These are phyloP conservation scores for Westerdykella ornata DNA, from an alignment of 2,329 filamentous ascomycete species.

Conservation along the genomic window DNA sequence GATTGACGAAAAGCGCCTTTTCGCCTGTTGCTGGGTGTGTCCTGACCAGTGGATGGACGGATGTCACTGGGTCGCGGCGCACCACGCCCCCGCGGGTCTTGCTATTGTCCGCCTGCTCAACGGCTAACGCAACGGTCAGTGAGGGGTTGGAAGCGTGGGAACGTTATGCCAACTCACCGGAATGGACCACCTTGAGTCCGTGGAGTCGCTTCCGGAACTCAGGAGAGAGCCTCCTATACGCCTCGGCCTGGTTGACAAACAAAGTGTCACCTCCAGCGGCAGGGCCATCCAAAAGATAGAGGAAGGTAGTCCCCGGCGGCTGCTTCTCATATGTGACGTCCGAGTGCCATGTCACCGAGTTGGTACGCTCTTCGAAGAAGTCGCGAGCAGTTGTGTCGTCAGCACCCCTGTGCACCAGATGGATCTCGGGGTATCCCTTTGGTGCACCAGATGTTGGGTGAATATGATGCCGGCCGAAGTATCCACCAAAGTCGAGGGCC, in stretches of 20 bases:
- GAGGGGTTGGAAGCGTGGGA: not conserved
- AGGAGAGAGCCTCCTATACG: slow-evolving; percentile 73
- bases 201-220: slow-evolving; percentile 74
- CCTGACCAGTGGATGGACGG: slow-evolving; percentile 68
- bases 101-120: slow-evolving; percentile 69
- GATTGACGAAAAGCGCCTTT: slow-evolving; percentile 77
- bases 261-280: slow-evolving; percentile 76
- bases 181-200: slow-evolving; percentile 73
- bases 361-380: slow-evolving; percentile 65
- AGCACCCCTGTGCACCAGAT: slow-evolving; percentile 69
- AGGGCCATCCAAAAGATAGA: slow-evolving; percentile 80
- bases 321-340: slow-evolving; percentile 85
- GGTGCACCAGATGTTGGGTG: slow-evolving; percentile 73
- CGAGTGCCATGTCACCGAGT: slow-evolving; percentile 80
- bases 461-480: slow-evolving; percentile 77
- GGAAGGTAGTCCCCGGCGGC: slow-evolving; percentile 81
- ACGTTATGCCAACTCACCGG: slow-evolving; percentile 44
- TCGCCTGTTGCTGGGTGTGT: slow-evolving; percentile 76
- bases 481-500: slow-evolving; percentile 62
- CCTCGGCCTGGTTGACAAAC: slow-evolving; percentile 71
- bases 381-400: slow-evolving; percentile 54
- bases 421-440: slow-evolving; percentile 64
- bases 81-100: slow-evolving; percentile 62
- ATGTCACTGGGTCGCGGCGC: slow-evolving; percentile 66
- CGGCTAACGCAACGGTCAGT: slow-evolving; percentile 26